A percentile compares a stretch with the other conserved stretches of the same genome.
Conservation (phyloP, 768 basidiomycete genomes). For the Lentinula sp. region DNA sequence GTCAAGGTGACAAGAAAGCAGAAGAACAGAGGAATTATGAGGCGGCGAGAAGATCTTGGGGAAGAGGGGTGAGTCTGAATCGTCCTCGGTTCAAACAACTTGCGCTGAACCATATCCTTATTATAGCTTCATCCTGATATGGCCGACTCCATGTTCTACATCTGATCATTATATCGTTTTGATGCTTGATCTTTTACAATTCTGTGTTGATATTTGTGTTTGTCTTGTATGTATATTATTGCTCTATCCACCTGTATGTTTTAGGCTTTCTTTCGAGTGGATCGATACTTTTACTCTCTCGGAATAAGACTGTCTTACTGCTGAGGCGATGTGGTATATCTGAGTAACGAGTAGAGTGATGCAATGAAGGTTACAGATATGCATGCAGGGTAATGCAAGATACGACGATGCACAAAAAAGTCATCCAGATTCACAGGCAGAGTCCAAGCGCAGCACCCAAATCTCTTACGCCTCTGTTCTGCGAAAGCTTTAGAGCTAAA, state of each 20-base stretch:
- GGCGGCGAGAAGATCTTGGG: conserved; percentile 45
- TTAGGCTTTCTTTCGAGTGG: neutral
- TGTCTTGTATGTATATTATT: neutral
- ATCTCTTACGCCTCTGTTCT: conserved; percentile 59
- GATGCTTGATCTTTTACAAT: too few species aligned
- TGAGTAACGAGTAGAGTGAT: neutral
- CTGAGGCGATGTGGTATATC: too few species aligned
- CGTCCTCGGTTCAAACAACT: neutral
- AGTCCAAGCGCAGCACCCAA: conserved; percentile 58
- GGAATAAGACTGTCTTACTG: too few species aligned
- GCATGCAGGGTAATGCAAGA: neutral
- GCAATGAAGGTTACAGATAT: neutral
- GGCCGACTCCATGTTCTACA: conserved; percentile 70
- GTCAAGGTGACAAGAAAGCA: conserved; percentile 21
- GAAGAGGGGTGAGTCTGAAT: conserved; percentile 36
- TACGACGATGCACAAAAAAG: too few species aligned
- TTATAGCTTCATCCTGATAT: conserved; percentile 47
- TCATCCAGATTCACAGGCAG: conserved; percentile 39
- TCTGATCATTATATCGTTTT: conserved; percentile 26
- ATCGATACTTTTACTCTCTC: neutral
- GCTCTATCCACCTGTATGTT: neutral
- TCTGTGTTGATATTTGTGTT: neutral
- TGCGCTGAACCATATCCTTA: neutral
- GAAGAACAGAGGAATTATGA: conserved; percentile 26
- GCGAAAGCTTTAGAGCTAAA: conserved; percentile 60